A percentile compares a stretch with the other conserved stretches of the same genome.
phyloP scores from a whole-genome alignment of 176 grass and related monocot genomes.

The Canna indica region DNA sequence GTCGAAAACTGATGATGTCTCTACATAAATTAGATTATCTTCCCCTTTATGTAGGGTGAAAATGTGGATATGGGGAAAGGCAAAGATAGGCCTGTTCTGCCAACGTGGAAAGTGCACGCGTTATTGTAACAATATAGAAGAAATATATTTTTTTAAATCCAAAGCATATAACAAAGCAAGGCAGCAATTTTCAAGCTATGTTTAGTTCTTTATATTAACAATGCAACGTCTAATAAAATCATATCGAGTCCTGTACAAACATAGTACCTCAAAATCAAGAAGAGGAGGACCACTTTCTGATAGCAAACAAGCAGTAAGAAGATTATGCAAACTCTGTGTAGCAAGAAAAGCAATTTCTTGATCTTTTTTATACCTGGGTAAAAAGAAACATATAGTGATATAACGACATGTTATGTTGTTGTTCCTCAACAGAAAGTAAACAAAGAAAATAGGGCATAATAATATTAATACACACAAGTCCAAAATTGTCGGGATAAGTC shows the following conservation, averaged over 20 bases:
- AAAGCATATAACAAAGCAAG: too few relatives aligned
- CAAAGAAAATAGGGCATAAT: neutral
- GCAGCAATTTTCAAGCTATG: neutral
- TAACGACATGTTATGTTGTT: neutral
- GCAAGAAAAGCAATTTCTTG: constrained; percentile 82
- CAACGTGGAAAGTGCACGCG: neutral
- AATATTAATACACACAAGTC: constrained; percentile 58
- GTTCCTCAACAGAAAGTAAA: neutral
- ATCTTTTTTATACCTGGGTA: constrained; percentile 79
- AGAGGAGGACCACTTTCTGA: constrained; percentile 89
- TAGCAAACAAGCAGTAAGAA: constrained; percentile 70
- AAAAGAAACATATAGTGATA: constrained; percentile 18
- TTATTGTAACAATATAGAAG: too few relatives aligned
- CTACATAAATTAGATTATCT: neutral
- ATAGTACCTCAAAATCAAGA: constrained; percentile 92
- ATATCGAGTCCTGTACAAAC: constrained; percentile 6
- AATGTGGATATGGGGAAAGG: neutral
- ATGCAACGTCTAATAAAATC: neutral
- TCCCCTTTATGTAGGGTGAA: neutral
- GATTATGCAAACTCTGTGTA: constrained; percentile 74
- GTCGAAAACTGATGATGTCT: neutral
- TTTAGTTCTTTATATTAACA: neutral
- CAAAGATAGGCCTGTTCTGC: neutral
- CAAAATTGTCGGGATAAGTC: constrained; percentile 84
- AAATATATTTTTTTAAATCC: too few relatives aligned